phyloP scores from a whole-genome alignment of 2,329 filamentous ascomycete genomes.

The Botrytis tulipae region DNA sequence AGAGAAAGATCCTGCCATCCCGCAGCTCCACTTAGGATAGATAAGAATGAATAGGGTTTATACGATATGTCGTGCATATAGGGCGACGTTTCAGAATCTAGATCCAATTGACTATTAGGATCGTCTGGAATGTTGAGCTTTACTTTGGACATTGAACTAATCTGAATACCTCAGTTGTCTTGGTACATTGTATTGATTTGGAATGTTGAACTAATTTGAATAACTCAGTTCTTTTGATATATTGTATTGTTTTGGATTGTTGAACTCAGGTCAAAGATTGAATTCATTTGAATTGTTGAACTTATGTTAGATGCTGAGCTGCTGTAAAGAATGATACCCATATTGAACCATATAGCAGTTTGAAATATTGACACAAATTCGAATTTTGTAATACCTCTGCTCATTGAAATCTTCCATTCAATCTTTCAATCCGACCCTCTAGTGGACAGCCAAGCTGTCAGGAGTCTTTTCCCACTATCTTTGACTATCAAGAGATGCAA shows the following conservation, averaged over 20 bases:
- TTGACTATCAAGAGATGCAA: background rate
- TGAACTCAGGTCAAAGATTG: background rate
- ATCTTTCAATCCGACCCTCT: rapidly evolving
- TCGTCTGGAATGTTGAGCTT: background rate
- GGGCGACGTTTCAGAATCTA: no score
- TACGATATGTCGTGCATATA: background rate
- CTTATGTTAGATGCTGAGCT: background rate
- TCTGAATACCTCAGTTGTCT: no score
- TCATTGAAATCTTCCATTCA: background rate
- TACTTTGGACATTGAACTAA: background rate
- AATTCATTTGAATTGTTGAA: background rate
- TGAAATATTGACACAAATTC: background rate
- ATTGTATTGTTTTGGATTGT: background rate
- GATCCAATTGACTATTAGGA: background rate
- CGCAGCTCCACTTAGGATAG: background rate
- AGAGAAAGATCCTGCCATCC: rapidly evolving
- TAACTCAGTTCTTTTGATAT: background rate
- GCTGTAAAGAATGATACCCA: background rate
- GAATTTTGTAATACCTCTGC: background rate
- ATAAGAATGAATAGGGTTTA: background rate
- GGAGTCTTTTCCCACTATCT: no score
- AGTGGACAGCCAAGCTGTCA: background rate
- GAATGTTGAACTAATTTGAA: no score
- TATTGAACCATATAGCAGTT: background rate
- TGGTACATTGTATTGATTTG: background rate